Evolutionary conservation across 1,284 basidiomycete genomes (phyloP), one percentile per base, ranked within the genome.

Genomic region (Moesziomyces antarcticus): DNA sequence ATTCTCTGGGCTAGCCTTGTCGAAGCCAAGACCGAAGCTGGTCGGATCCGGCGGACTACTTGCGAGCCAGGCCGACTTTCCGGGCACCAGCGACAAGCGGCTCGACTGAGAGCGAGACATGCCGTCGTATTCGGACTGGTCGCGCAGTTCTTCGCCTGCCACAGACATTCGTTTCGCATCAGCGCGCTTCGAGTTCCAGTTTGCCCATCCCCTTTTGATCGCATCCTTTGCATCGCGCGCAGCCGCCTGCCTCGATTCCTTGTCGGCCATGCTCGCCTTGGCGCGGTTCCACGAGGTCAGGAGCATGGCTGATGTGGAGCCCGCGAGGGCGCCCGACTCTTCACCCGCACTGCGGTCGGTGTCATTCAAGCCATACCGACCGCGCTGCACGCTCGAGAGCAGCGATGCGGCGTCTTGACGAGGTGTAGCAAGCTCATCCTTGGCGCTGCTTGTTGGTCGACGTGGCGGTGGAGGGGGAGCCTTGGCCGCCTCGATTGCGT

Each of bases 221-320:
- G 81, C 81, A 24, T 83, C 80, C 51, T 80, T 82, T 8, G 81
- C 81, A 41, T 83, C 79, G 33, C 71, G 72, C 1, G 80, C 78
- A 11, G 78, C 73, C 2, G 75, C 73, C 53, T 81, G 75, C 22
- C 80, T 73, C n/a, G 69, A 49, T 30, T 82, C 80, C 51, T 78
- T 78, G 62, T 82, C 81, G 11, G 78, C 79, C 71, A 80, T 74
- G 52, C 77, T 78, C n/a, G 79, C 73, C 53, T 77, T 81, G 33
- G 80, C 80, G 35, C 79, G 76, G 60, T 76, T 80, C 78, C 78
- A 82, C 5, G 73, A 72, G 22, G 50, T 67, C 51, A 75, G 25
- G 11, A 76, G 60, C 61, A 60, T 65, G 1, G 66, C 54, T 13
- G 71, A 61, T 3, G 67, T 70, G 11, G 67, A 48, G 18, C 44